Base-by-base conservation (phyloP, 31 red algal genomes). In the Endocladia muricata region DNA sequence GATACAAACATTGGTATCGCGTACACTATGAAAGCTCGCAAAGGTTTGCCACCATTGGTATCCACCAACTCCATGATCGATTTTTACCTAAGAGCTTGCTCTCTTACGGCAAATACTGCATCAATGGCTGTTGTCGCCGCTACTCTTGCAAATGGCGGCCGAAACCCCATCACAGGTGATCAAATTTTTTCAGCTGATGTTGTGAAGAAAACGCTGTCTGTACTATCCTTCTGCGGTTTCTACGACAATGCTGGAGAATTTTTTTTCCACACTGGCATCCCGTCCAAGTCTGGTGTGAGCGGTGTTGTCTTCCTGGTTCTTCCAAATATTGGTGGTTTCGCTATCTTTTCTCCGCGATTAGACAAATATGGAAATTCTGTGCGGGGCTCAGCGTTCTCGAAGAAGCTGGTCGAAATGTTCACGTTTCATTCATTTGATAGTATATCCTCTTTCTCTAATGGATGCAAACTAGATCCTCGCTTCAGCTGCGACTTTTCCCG, bases 221-320 rank as follows among this genome's bases (percentile, higher is more conserved):
- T 55, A 25, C 66, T 73, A 13, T 29, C 30, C 33, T 73, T 82
- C 34, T 82, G 67, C 1, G 66, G 66, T 2, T 60, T 83, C 36
- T 77, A 87, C 42, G 83, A 87, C 38, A 63, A 68, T 36, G 74
- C 83, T 34, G 83, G 83, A 32, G 83, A 87, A 22, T 87, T 87
- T 17, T 87, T 78, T 44, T 78, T 87, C 32, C 55, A 78, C 41
- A 87, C 73, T 33, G 83, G 83, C 3, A 49, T 78, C n/a, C 83
- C 83, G 2, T 55, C 73, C 22, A 87, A 87, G 33, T 87, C 83
- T 2, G 83, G 83, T 6, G 83, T 87, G 9, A 78, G 73, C 21
- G 83, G 83, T 15, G 57, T 87, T 40, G 83, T 87, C 3, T 48
- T 87, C 11, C 26, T 76, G 59, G 83, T 87, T 8, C 38, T 87